Conservation (phyloP, 306 rosid species). For the Medicago arabica region DNA sequence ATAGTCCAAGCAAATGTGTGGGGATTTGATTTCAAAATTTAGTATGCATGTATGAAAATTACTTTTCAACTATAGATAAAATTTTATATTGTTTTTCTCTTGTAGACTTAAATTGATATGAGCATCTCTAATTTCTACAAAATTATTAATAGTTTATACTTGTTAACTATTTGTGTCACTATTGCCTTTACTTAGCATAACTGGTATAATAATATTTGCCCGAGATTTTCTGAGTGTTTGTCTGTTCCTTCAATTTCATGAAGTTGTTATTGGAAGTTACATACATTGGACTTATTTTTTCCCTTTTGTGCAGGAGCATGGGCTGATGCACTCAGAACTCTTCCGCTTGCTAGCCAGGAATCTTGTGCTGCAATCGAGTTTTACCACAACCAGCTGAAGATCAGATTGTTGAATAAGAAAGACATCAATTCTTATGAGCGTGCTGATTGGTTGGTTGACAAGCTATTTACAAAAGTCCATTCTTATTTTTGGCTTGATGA, state of each 20-base stretch:
- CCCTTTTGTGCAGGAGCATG: constrained; percentile 64
- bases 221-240: not conserved
- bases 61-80: not conserved
- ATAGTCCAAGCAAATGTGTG: not conserved
- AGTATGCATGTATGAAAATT: not conserved
- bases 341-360: constrained; percentile 41
- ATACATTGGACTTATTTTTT: constrained; percentile 30
- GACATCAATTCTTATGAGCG: constrained; percentile 60
- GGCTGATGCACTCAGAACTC: constrained; percentile 64
- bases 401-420: constrained; percentile 76
- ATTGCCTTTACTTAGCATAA: constrained; percentile 16
- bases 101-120: not conserved
- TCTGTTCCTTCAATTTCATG: constrained; percentile 24
- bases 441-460: constrained; percentile 84
- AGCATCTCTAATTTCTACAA: not conserved
- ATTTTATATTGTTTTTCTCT: not conserved
- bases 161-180: not conserved
- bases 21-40: constrained; percentile 19
- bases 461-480: constrained; percentile 64
- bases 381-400: constrained; percentile 83
- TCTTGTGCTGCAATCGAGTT: constrained; percentile 80
- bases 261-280: not conserved
- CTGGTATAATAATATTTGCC: not conserved
- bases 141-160: not conserved
- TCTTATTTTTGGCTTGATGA: too few species aligned